Evolutionary conservation across 208 protist species (phyloP).

Genomic region (Leishmania arabica): DNA sequence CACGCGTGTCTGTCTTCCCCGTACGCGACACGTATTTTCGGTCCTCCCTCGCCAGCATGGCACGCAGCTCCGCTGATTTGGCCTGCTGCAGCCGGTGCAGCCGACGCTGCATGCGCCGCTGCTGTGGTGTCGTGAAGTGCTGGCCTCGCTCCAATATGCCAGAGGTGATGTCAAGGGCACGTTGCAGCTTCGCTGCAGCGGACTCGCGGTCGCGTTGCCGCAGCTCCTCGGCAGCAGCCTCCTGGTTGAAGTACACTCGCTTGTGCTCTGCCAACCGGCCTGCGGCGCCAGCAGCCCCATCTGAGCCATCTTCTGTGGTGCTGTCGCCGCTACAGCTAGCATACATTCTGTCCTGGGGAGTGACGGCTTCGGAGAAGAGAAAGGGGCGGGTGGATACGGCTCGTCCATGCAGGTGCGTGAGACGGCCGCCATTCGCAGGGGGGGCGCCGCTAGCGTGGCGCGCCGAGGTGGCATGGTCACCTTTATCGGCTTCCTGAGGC

Average conservation of each 20-base stretch:
- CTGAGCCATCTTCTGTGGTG: background rate
- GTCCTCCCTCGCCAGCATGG: conserved; percentile 17
- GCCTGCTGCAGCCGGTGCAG: conserved; percentile 28
- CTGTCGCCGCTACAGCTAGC: too few species aligned
- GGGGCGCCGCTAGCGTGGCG: background rate
- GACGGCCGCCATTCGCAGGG: background rate
- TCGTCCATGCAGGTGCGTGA: conserved; percentile 24
- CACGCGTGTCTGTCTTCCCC: conserved; percentile 5
- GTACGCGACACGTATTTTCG: background rate
- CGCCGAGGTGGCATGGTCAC: background rate
- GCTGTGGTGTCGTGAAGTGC: conserved; percentile 27
- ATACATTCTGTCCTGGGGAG: background rate
- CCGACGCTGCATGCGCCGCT: conserved; percentile 27
- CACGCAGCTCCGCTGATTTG: conserved; percentile 18
- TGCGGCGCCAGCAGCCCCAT: background rate
- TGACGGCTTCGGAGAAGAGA: conserved; percentile 14
- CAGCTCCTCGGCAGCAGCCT: conserved; percentile 7
- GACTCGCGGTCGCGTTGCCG: conserved; percentile 18
- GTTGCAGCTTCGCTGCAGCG: conserved; percentile 30
- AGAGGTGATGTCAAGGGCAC: conserved; percentile 12
- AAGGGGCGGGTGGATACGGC: conserved; percentile 17
- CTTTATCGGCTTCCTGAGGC: background rate
- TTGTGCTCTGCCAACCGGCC: background rate
- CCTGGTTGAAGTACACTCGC: conserved; percentile 28
- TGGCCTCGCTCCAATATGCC: conserved; percentile 13